Base-by-base conservation (phyloP, 495 filamentous ascomycete genomes). In the Zalerion maritima region DNA sequence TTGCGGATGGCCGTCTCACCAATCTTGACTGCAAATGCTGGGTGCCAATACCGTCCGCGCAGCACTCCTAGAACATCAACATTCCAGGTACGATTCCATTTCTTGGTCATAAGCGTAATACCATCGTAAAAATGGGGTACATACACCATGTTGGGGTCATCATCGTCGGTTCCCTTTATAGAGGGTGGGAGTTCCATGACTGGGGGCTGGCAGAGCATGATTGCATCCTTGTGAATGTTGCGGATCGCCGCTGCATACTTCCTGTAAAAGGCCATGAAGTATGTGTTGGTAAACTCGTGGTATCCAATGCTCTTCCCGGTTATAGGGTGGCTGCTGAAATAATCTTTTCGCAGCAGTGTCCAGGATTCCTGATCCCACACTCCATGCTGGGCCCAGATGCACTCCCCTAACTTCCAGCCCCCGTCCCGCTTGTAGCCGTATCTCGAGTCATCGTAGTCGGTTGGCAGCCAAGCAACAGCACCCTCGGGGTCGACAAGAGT, bases 41-140 rank as follows among this genome's bases (percentile, higher is more conserved):
- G 89, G 10, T 75, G 73, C 39, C 75, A 60, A 42, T 97, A 97
- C 35, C 76, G 77, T 8, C 91, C 89, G 16, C 89, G 74, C 24
- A 97, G 67, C 8, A 96, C 63, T 2, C 89, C 89, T 32, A 96
- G 73, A 13, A 97, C 83, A 55, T 97, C 89, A 10, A 97, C 75
- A 43, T 97, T 97, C 76, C 89, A 97, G 13, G 77, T 67, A 1
- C 85, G 76, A 47, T 96, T 97, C 89, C 91, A 97, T 50, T 91
- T 91, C 57, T 97, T 97, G 13, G 81, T 96, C 69, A 97, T 78
- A 20, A 97, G 67, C 0, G 89, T 97, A 14, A 97, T 73, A 8
- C 91, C 89, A 47, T 97, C 89, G 49, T 97, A 97, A 47, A 77
- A 97, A 54, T 97, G 89, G 7, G 84, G 84, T 2, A 89, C 73